These are phyloP conservation scores for Aspergillus transmontanensis DNA, from an alignment of 2,329 filamentous ascomycete species.

Conservation along the genomic window DNA sequence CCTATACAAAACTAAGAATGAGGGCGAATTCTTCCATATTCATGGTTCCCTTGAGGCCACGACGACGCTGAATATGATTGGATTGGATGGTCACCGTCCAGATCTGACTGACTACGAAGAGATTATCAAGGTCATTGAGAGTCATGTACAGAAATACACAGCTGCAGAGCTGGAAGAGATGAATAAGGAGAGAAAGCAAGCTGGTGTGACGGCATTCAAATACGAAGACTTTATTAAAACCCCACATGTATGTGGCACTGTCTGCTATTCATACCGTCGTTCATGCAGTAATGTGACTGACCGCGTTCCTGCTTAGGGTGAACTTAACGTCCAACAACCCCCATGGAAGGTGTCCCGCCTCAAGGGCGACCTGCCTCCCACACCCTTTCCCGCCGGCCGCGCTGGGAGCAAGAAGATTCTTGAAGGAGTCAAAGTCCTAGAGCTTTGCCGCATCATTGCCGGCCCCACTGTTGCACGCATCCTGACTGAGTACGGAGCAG, in stretches of 20 bases:
- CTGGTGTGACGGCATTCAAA: conserved; percentile 62
- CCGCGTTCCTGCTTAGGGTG: conserved; percentile 23
- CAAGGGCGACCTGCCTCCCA: conserved; percentile 30
- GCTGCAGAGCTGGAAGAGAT: conserved; percentile 59
- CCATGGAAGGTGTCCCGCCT: conserved; percentile 39
- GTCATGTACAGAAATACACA: conserved; percentile 58
- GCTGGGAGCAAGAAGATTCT: conserved; percentile 34
- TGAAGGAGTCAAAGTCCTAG: conserved; percentile 70
- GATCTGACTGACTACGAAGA: conserved; percentile 63
- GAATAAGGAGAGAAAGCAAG: conserved; percentile 60
- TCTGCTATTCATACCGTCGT: not conserved
- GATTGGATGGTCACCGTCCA: conserved; percentile 62
- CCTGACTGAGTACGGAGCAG: conserved; percentile 71
- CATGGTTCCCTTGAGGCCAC: conserved; percentile 74
- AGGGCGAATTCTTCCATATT: conserved; percentile 72
- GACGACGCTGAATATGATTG: conserved; percentile 70
- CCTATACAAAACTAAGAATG: conserved; percentile 67
- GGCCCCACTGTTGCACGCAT: conserved; percentile 70
- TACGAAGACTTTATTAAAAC: conserved; percentile 62
- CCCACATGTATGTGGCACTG: conserved; percentile 48
- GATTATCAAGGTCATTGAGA: conserved; percentile 62
- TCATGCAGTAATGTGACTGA: not conserved
- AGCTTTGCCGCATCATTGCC: conserved; percentile 74
- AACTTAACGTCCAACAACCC: conserved; percentile 38
- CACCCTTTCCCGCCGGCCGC: conserved; percentile 32